These are phyloP conservation scores for Fermentozyma sake DNA, from an alignment of 1,139 yeast species.

Conservation along the genomic window DNA sequence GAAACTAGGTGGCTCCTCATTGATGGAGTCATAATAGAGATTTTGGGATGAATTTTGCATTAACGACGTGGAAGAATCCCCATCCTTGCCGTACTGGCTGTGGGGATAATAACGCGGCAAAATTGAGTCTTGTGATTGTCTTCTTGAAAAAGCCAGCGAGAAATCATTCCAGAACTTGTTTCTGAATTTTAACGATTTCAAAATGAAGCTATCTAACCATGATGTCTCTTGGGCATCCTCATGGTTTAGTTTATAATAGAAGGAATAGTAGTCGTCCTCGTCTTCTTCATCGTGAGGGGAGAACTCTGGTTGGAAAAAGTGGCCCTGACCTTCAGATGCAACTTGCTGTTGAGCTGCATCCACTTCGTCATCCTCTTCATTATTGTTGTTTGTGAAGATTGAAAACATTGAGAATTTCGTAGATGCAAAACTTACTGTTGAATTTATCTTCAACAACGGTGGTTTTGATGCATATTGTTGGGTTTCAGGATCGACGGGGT, in stretches of 20 bases:
- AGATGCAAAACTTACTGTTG: conserved; percentile 11
- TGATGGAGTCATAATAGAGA: conserved; percentile 28
- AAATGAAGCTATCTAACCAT: conserved; percentile 12
- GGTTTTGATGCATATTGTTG: conserved; percentile 4
- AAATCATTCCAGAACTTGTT: conserved; percentile 8
- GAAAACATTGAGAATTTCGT: conserved; percentile 12
- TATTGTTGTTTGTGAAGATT: conserved; percentile 10
- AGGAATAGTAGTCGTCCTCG: conserved; percentile 16
- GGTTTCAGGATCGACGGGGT: conserved; percentile 2
- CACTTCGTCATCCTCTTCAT: conserved; percentile 14
- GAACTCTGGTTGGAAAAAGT: too few species aligned
- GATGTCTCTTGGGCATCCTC: conserved; percentile 13
- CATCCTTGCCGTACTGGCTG: too few species aligned
- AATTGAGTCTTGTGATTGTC: too few species aligned
- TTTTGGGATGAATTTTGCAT: too few species aligned
- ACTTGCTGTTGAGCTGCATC: too few species aligned
- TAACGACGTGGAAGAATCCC: too few species aligned
- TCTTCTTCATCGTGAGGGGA: conserved; percentile 7
- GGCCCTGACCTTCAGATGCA: too few species aligned
- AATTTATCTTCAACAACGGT: conserved; percentile 9
- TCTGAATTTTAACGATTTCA: conserved; percentile 16
- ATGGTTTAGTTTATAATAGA: conserved; percentile 14
- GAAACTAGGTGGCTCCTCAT: conserved; percentile 24
- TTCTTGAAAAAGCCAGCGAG: neutral
- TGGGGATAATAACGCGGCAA: too few species aligned